Conservation (phyloP, 805 yeast genomes). For the Myxozyma sirexii region DNA sequence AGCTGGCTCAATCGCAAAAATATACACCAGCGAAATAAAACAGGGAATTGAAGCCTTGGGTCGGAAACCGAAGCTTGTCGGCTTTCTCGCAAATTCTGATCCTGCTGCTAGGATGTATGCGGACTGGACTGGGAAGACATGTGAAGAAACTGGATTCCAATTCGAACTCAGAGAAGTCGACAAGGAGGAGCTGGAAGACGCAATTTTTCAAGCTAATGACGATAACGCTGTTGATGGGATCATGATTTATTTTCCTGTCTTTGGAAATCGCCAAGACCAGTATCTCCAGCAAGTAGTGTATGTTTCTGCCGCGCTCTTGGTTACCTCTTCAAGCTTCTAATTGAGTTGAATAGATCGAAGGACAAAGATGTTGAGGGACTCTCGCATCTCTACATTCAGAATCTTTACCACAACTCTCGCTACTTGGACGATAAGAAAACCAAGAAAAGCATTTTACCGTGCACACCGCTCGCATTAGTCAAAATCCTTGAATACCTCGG, state of each 20-base stretch:
- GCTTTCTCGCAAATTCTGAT: conserved; percentile 87
- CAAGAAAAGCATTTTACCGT: conserved; percentile 86
- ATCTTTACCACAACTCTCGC: conserved; percentile 91
- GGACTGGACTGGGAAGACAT: conserved; percentile 91
- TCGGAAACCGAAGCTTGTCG: conserved; percentile 77
- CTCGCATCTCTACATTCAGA: conserved; percentile 86
- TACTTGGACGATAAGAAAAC: conserved; percentile 71
- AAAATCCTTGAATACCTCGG: conserved; percentile 89
- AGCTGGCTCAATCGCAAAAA: conserved; percentile 86
- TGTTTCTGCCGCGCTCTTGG: neutral
- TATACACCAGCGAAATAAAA: conserved; percentile 71
- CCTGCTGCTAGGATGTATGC: conserved; percentile 97
- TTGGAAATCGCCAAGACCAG: conserved; percentile 92
- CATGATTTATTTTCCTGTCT: conserved; percentile 97
- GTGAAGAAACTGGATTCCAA: conserved; percentile 79
- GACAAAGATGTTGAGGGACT: conserved; percentile 97
- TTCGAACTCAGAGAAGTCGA: conserved; percentile 75
- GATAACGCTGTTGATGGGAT: conserved; percentile 83
- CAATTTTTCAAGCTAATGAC: conserved; percentile 76
- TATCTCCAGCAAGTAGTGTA: conserved; percentile 87
- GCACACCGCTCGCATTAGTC: conserved; percentile 94
- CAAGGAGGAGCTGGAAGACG: conserved; percentile 84
- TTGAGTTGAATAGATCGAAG: conserved; percentile 46
- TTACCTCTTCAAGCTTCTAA: no score
- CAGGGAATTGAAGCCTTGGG: conserved; percentile 56